phyloP scores from a whole-genome alignment of 2,329 filamentous ascomycete species.

The Neonectria magnoliae region DNA sequence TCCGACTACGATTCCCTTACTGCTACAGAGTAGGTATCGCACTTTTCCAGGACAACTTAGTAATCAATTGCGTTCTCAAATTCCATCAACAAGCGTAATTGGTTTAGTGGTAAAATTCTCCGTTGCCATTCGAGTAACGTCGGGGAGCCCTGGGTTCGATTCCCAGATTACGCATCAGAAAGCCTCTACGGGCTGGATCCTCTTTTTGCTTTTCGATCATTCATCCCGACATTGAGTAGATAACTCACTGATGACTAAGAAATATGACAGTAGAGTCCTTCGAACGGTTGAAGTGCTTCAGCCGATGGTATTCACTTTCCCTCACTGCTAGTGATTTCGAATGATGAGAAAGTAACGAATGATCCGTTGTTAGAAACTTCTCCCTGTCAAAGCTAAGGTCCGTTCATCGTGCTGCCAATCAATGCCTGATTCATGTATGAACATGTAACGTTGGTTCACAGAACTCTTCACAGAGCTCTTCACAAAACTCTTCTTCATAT shows the following conservation, averaged over 20 bases:
- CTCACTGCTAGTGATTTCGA: not conserved
- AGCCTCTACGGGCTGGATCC: accelerated
- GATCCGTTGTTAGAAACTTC: not conserved
- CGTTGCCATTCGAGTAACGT: conserved; percentile 4
- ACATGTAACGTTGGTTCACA: no score
- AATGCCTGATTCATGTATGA: not conserved
- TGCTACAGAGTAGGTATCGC: no score
- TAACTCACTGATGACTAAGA: no score
- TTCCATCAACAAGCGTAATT: not conserved
- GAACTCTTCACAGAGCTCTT: no score
- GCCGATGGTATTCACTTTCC: not conserved
- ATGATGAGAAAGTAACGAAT: not conserved
- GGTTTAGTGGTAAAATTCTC: conserved; percentile 8
- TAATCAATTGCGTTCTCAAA: not conserved
- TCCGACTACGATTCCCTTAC: not conserved
- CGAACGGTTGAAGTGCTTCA: not conserved
- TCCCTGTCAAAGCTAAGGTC: not conserved
- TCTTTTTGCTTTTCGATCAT: not conserved
- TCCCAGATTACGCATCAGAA: not conserved
- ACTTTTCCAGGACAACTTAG: not conserved
- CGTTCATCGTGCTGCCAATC: not conserved
- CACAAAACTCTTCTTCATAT: not conserved
- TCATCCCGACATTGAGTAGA: not conserved
- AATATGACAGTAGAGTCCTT: no score
- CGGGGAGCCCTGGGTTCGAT: conserved; percentile 6